Percentiles rank a stretch among this genome's conserved stretches.
Evolutionary conservation across 768 basidiomycete genomes (phyloP).

Genomic region (Suillus discolor): DNA sequence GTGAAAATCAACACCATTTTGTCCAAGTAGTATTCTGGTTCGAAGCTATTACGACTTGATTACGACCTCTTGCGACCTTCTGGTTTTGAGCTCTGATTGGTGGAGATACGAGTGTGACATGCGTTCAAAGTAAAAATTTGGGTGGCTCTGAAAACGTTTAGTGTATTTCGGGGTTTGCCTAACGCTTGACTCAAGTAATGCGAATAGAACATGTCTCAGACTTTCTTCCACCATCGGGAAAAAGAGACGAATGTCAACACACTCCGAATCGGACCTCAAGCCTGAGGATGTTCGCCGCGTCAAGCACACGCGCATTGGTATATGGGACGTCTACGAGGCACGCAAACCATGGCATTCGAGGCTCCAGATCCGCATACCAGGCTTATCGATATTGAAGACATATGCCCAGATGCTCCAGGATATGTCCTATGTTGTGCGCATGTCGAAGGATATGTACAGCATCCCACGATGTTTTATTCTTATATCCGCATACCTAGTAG

Average conservation of each 20-base stretch:
- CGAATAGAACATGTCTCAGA: not conserved
- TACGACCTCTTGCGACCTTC: too few species aligned
- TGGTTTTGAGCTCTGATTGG: too few species aligned
- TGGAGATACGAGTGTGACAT: too few species aligned
- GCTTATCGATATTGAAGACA: constrained; percentile 47
- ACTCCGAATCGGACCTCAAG: constrained; percentile 35
- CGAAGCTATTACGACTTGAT: too few species aligned
- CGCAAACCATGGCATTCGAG: constrained; percentile 12
- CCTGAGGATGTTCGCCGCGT: constrained; percentile 30
- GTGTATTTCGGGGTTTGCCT: not conserved
- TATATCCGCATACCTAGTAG: too few species aligned
- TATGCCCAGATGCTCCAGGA: constrained; percentile 47
- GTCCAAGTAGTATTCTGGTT: too few species aligned
- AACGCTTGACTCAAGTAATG: not conserved
- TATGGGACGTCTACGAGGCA: constrained; percentile 81
- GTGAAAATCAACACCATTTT: too few species aligned
- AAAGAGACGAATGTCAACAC: constrained; percentile 7
- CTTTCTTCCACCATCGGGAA: not conserved
- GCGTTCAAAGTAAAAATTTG: too few species aligned
- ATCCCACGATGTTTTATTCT: constrained; percentile 28
- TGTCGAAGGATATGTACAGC: constrained; percentile 61
- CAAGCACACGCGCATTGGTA: constrained; percentile 39
- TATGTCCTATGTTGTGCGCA: constrained; percentile 65
- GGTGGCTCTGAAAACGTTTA: too few species aligned
- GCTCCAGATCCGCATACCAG: constrained; percentile 33